Evolutionary conservation across 1,284 basidiomycete species (phyloP), one percentile per base, ranked within the genome.

Genomic region (Coriolopsis trogii): DNA sequence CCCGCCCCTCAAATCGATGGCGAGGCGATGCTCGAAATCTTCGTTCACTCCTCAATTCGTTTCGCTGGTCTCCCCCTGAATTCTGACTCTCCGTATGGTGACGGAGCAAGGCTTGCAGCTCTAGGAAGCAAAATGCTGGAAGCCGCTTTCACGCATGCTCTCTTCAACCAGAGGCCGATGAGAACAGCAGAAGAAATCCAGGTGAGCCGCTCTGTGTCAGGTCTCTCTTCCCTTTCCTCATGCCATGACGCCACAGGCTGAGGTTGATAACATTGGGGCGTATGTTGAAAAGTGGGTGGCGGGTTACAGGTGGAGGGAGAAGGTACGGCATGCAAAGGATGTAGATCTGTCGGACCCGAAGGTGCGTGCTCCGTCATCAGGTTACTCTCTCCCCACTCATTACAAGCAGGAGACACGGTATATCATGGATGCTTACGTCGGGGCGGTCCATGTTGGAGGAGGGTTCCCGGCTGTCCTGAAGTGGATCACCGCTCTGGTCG

Each of bases 401-500:
- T 5, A 12, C 6, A 38, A n/a, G n/a, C 50, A 89, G 87, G 83
- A 88, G 72, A 77, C 77, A 3, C 72, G 70, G 30, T 65, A 72
- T 16, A 68, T 89, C 28, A 87, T 90, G 64, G 69, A 79, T 57
- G 80, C 86, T 26, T 89, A 87, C 67, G 76, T 85, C 29, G 87
- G 85, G 30, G 87, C 81, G 25, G 74, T 87, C 25, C 85, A 76
- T 62, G 60, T 70, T 46, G 80, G 85, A 54, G 75, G 70, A 58
- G 87, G 86, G 28, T 68, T 79, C 53, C 61, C 70, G 18, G 67
- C 63, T 24, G 78, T 86, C 48, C 75, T 78, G 59, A 67, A 72
- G 49, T 91, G 88, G 88, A 78, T 44, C 65, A n/a, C n/a, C n/a
- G 49, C 52, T 53, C 56, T 58, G 44, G 64, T 86, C 43, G 75